Evolutionary conservation across 176 grass and related monocot genomes (phyloP).

Genomic region (Calamus simplicifolius): DNA sequence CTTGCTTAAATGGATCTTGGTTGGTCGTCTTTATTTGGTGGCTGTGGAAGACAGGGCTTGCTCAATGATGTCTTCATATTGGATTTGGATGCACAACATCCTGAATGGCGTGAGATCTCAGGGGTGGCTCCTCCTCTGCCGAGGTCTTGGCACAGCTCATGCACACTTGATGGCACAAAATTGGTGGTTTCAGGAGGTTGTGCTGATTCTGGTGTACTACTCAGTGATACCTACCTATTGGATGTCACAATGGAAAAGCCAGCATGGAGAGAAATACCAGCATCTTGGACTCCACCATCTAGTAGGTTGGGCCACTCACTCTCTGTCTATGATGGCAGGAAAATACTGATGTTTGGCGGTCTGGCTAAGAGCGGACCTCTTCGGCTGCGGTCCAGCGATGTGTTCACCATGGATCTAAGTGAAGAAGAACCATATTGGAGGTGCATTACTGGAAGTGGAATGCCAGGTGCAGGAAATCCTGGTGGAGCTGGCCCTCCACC

Average conservation of each 20-base stretch:
- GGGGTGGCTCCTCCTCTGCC: slow-evolving; percentile 14
- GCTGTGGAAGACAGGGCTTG: slow-evolving; percentile 14
- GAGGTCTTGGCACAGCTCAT: slow-evolving; percentile 18
- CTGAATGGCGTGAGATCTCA: slow-evolving; percentile 15
- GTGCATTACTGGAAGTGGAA: slow-evolving; percentile 15
- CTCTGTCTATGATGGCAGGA: slow-evolving; percentile 9
- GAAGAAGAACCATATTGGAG: slow-evolving; percentile 16
- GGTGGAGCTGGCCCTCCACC: slow-evolving; percentile 15
- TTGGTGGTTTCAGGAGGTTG: slow-evolving; percentile 20
- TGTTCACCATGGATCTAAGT: slow-evolving; percentile 18
- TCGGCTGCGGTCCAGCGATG: slow-evolving; percentile 10
- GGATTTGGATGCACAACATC: slow-evolving; percentile 18
- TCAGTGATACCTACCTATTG: slow-evolving; percentile 12
- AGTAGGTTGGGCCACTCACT: slow-evolving; percentile 16
- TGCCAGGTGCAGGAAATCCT: slow-evolving; percentile 14
- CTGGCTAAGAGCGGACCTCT: slow-evolving; percentile 12
- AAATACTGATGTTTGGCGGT: slow-evolving; percentile 18
- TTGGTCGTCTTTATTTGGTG: slow-evolving; percentile 18
- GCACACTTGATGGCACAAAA: slow-evolving; percentile 14
- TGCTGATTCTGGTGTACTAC: slow-evolving; percentile 16
- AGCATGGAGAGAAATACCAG: slow-evolving; percentile 14
- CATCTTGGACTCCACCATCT: slow-evolving; percentile 15
- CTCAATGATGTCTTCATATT: slow-evolving; percentile 20
- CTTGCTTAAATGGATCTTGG: slow-evolving; percentile 15
- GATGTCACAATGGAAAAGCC: slow-evolving; percentile 20